Evolutionary conservation across 257 asterid species (phyloP).

Genomic region (Anisodus tanguticus): DNA sequence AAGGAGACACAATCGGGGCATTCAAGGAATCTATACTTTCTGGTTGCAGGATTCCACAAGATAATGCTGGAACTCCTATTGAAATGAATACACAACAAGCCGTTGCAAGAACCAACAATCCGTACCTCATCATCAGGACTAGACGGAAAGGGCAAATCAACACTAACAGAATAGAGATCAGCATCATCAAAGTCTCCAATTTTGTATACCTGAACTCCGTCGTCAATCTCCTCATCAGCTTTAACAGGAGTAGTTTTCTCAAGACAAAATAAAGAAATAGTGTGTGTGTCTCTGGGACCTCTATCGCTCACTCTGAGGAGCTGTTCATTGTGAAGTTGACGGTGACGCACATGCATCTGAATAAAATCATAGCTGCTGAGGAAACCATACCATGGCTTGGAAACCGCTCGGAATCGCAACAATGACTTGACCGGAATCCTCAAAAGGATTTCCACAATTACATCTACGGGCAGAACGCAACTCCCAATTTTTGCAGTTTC

Average conservation of each 20-base stretch:
- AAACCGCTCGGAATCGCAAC: constrained; percentile 1
- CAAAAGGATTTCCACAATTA: neutral
- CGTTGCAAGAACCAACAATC: neutral
- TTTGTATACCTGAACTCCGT: neutral
- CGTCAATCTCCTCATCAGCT: constrained; percentile 1
- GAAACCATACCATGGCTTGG: neutral
- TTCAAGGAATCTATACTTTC: constrained; percentile 4
- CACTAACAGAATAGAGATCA: neutral
- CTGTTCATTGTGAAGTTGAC: neutral
- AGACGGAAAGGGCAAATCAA: neutral
- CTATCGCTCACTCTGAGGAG: constrained; percentile 8
- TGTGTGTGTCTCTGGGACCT: neutral
- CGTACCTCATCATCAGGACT: neutral
- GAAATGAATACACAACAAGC: constrained; percentile 23
- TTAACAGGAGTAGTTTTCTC: neutral
- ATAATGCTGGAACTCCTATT: constrained; percentile 4
- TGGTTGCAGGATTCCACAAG: constrained; percentile 8
- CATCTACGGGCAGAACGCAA: neutral
- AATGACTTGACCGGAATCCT: constrained; percentile 1
- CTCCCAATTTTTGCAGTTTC: neutral
- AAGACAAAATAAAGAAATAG: neutral
- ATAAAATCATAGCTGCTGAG: neutral
- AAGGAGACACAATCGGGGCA: constrained; percentile 5
- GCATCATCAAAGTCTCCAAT: neutral
- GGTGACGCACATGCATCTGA: neutral